phyloP scores from a whole-genome alignment of 225 moss, liverwort and hornwort species.

The Asterella californica region DNA sequence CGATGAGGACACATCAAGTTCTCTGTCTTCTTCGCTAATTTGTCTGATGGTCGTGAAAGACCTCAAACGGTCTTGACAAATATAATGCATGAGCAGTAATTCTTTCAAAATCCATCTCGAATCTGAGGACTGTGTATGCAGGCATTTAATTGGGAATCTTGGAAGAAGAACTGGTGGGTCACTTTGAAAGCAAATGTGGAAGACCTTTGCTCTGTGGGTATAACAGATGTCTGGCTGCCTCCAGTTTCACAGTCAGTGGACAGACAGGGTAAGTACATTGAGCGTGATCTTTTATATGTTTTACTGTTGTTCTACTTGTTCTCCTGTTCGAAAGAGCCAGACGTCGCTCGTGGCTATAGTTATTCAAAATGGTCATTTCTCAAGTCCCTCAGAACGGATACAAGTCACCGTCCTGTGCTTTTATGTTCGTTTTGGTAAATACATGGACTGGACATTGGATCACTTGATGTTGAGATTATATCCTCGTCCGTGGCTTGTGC shows the following conservation, averaged over 20 bases:
- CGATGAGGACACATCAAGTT: no score
- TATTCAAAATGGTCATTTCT: no score
- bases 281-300: background rate
- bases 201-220: conserved; percentile 54
- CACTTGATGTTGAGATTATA: no score
- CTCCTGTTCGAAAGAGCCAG: no score
- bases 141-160: conserved; percentile 84
- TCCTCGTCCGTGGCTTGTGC: no score
- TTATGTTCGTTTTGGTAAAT: no score
- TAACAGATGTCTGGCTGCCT: conserved; percentile 82
- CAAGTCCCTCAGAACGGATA: no score
- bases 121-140: conserved; percentile 19
- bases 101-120: background rate
- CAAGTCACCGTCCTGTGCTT: no score
- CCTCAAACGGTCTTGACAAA: background rate
- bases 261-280: conserved; percentile 54
- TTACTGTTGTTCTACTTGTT: no score
- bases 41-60: background rate
- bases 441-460: no score
- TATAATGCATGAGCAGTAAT: no score
- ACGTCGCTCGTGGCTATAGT: no score
- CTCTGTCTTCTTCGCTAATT: background rate
- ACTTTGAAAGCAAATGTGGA: conserved; percentile 53
- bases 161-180: conserved; percentile 57
- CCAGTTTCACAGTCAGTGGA: conserved; percentile 76